Evolutionary conservation across 176 grass and related monocot species (phyloP), one percentile per base, ranked within the genome.

Genomic region (Zizania latifolia): DNA sequence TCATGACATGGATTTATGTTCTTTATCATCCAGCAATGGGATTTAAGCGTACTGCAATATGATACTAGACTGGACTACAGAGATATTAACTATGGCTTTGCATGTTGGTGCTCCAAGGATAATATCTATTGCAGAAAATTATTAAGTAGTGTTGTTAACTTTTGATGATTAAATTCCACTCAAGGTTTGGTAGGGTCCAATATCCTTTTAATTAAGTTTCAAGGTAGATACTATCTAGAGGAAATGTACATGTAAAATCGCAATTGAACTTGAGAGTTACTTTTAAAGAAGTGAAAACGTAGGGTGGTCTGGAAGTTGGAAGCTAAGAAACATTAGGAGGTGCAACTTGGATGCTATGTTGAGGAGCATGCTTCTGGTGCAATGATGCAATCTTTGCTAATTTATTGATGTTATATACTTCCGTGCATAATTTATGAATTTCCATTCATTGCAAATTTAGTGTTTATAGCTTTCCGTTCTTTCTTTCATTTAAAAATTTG

Each of bases 281-380:
- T 44, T 17, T 54, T 71, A 41, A 70, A 70, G 58, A 65, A 72
- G 11, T 72, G 27, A 34, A 84, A 72, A 78, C 34, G 32, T 16
- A 32, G 21, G n/a, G n/a, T n/a, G n/a, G n/a, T n/a, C n/a, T n/a
- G n/a, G n/a, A n/a, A n/a, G n/a, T n/a, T n/a, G n/a, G n/a, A n/a
- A n/a, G n/a, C n/a, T n/a, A n/a, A n/a, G n/a, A n/a, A n/a, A n/a
- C n/a, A n/a, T n/a, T n/a, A n/a, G n/a, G n/a, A n/a, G n/a, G n/a
- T n/a, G n/a, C n/a, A n/a, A n/a, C 2, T 72, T 36, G 58, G 43
- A 17, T 72, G 16, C 22, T 51, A 48, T 22, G 32, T 11, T 45
- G 6, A 36, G 37, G 37, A 15, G 10, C 38, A 26, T 7, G 27
- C 14, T 35, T 56, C 36, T 82, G 26, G 60, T 65, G 26, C 9